A percentile compares a stretch with the other conserved stretches of the same genome.
Evolutionary conservation across 352 stramenopile genomes (phyloP).

Genomic region (Peronospora destructor): DNA sequence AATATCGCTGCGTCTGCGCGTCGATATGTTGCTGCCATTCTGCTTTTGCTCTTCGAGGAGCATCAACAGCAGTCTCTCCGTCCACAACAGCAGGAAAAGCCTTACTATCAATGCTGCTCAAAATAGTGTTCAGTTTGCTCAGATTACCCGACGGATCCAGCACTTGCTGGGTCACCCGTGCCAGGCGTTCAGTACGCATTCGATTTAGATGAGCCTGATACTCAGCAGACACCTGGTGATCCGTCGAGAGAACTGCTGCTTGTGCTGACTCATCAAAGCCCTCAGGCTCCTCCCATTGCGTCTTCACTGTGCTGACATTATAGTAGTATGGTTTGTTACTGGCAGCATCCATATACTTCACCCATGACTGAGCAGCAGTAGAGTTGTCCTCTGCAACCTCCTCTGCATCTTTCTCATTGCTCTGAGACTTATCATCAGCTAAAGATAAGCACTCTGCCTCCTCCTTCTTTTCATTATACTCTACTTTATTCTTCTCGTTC

Average conservation of each 20-base stretch:
- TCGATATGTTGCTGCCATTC: slow-evolving; percentile 86
- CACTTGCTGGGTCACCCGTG: slow-evolving; percentile 50
- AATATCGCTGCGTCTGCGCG: slow-evolving; percentile 67
- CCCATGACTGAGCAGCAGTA: slow-evolving; percentile 31
- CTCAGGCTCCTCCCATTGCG: slow-evolving; percentile 64
- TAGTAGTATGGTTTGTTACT: slow-evolving; percentile 74
- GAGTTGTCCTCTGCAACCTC: not conserved
- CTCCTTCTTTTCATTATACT: slow-evolving; percentile 8
- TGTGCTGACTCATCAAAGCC: slow-evolving; percentile 34
- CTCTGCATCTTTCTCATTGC: not conserved
- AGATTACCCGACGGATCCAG: slow-evolving; percentile 68
- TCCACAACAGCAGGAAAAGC: slow-evolving; percentile 2
- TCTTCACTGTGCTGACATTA: slow-evolving; percentile 50
- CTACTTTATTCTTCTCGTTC: slow-evolving; percentile 15
- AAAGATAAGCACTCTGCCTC: not conserved
- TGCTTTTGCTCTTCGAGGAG: slow-evolving; percentile 20
- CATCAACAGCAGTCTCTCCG: slow-evolving; percentile 3
- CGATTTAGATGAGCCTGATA: slow-evolving; percentile 68
- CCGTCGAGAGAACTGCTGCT: slow-evolving; percentile 6
- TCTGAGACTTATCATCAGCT: not conserved
- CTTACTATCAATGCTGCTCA: slow-evolving; percentile 47
- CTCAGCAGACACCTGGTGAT: slow-evolving; percentile 29
- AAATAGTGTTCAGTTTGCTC: slow-evolving; percentile 60
- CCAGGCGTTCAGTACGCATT: slow-evolving; percentile 40
- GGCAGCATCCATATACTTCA: slow-evolving; percentile 61